Conservation (phyloP, 345 rosid genomes). For the Populus deltoides region DNA sequence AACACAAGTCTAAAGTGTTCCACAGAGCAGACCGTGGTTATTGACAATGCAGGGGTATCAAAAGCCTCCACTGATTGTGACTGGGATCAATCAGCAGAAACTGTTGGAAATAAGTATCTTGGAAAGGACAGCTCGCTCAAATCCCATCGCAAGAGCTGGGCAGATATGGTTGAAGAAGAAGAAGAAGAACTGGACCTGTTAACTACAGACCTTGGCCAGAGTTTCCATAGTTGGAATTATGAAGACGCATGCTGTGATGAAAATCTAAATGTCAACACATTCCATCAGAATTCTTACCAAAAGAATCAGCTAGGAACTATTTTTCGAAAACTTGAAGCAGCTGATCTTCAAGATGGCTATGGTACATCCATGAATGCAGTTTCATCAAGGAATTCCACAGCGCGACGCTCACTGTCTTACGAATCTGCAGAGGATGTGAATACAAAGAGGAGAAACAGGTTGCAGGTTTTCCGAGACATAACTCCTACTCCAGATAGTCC, state of each 20-base stretch:
- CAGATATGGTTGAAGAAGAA: conserved; percentile 78
- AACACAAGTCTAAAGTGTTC: too few species aligned
- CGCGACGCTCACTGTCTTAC: conserved; percentile 32
- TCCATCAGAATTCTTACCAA: conserved; percentile 12
- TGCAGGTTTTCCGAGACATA: conserved; percentile 58
- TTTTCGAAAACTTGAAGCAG: conserved; percentile 25
- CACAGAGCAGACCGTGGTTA: neutral
- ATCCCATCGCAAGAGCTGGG: conserved; percentile 59
- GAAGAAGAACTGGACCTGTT: conserved; percentile 46
- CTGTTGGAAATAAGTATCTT: neutral
- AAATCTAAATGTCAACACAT: conserved; percentile 42
- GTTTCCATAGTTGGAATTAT: conserved; percentile 6
- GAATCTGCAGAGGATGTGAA: conserved; percentile 12
- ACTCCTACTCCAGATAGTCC: conserved; percentile 44
- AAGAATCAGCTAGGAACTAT: conserved; percentile 21
- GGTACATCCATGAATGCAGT: conserved; percentile 5
- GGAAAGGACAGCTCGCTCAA: neutral
- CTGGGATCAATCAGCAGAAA: neutral
- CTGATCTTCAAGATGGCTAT: conserved; percentile 21
- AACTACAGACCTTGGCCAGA: conserved; percentile 1
- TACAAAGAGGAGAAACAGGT: conserved; percentile 28
- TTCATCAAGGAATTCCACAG: conserved; percentile 18
- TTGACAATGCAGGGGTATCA: neutral
- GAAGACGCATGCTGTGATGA: conserved; percentile 36
- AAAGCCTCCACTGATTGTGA: neutral